Evolutionary conservation across 768 basidiomycete species (phyloP).

Genomic region (Symmetrospora coprosmae): DNA sequence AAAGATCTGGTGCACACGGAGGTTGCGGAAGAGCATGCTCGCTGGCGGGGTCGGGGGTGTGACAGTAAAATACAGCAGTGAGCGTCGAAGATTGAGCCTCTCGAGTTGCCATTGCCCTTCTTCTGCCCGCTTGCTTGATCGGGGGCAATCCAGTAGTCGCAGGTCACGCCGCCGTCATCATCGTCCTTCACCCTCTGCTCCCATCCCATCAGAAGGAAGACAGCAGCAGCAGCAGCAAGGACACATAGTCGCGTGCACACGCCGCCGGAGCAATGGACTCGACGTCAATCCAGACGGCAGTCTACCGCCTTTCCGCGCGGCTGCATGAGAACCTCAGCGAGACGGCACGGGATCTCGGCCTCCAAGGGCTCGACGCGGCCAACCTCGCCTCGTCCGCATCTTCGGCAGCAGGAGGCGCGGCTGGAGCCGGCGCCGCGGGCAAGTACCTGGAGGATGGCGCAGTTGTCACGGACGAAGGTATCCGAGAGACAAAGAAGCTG

Average conservation of each 20-base stretch:
- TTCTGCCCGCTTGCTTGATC: no score
- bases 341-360: slow-evolving; percentile 19
- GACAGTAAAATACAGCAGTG: no score
- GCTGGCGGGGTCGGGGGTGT: no score
- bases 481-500: slow-evolving; percentile 66
- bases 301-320: slow-evolving; percentile 8
- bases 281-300: slow-evolving; percentile 17
- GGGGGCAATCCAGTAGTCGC: no score
- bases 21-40: slow-evolving; percentile 54
- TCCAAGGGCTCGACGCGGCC: slow-evolving; percentile 20
- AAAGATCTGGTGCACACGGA: slow-evolving; percentile 78
- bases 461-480: slow-evolving; percentile 53
- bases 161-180: no score
- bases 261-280: slow-evolving; percentile 6
- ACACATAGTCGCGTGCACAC: no score
- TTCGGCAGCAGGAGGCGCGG: no score
- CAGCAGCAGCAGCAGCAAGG: neutral
- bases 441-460: slow-evolving; percentile 33
- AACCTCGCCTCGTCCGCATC: no score
- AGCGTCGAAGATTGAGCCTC: no score
- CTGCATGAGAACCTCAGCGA: slow-evolving; percentile 24
- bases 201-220: neutral
- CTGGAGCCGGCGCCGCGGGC: slow-evolving; percentile 30
- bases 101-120: no score
- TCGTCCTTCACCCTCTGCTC: neutral